These are phyloP conservation scores for Debaryomyces hansenii DNA, from an alignment of 805 yeast genomes.

Conservation along the genomic window DNA sequence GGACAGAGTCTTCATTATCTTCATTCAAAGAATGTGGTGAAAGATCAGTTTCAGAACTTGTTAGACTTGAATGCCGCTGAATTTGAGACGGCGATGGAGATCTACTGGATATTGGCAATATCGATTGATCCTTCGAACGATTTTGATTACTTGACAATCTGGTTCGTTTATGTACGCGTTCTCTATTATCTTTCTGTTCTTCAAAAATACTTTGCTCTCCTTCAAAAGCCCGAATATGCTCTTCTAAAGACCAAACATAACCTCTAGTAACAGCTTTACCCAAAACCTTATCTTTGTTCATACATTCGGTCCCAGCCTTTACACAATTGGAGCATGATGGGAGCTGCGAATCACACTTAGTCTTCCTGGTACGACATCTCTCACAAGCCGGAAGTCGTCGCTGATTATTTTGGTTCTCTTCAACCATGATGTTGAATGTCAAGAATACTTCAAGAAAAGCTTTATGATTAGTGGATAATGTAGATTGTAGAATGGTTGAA, in stretches of 20 bases:
- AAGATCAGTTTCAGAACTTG: background rate
- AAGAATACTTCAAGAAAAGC: no score
- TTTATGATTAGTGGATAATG: no score
- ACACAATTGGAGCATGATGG: constrained; percentile 28
- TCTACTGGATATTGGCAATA: constrained; percentile 2
- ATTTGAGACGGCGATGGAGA: background rate
- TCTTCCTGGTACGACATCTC: constrained; percentile 10
- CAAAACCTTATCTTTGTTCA: constrained; percentile 12
- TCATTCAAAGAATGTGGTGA: background rate
- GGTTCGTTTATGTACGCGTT: no score
- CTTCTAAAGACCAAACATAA: constrained; percentile 5
- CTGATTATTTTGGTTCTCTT: background rate
- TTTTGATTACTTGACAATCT: background rate
- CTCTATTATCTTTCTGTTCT: no score
- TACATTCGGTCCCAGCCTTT: constrained; percentile 27
- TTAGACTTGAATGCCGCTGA: background rate
- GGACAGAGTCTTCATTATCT: constrained; percentile 1
- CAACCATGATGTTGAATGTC: background rate
- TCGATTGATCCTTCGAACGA: background rate
- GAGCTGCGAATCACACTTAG: constrained; percentile 5
- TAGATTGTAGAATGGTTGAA: no score
- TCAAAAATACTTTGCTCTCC: background rate
- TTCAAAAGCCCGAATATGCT: background rate
- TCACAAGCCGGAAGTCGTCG: constrained; percentile 13
- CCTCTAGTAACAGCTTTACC: constrained; percentile 6